Percentiles rank a stretch among this genome's conserved stretches.
Conservation (phyloP, 768 basidiomycete genomes). For the Phlebiopsis flavidoalba region DNA sequence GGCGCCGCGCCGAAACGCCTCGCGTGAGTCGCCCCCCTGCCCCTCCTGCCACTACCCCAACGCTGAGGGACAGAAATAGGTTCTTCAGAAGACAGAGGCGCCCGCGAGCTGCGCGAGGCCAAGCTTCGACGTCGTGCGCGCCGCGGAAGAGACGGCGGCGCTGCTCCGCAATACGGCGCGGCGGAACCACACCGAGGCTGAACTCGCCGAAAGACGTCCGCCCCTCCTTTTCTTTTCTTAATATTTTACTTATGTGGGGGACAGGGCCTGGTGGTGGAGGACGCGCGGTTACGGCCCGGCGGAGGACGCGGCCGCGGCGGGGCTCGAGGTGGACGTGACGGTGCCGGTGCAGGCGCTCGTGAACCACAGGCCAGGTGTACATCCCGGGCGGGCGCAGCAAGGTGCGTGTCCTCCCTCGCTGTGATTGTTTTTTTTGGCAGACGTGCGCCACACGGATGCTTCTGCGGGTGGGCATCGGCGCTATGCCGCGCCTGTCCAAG, state of each 20-base stretch:
- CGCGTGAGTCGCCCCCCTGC: slow-evolving; percentile 37
- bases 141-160: slow-evolving; percentile 55
- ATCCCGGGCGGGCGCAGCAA: slow-evolving; percentile 75
- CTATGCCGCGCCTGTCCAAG: background rate
- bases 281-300: slow-evolving; percentile 64
- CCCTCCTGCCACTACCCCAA: background rate
- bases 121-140: slow-evolving; percentile 53
- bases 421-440: background rate
- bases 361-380: slow-evolving; percentile 67
- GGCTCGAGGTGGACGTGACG: slow-evolving; percentile 70
- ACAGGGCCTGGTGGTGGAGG: slow-evolving; percentile 75
- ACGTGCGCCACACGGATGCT: background rate
- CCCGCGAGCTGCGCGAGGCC: slow-evolving; percentile 57
- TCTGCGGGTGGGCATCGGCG: background rate
- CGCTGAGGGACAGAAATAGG: slow-evolving; percentile 32
- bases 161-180: slow-evolving; percentile 66
- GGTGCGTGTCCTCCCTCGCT: no score
- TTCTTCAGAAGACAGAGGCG: slow-evolving; percentile 62
- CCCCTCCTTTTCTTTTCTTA: background rate
- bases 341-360: slow-evolving; percentile 80
- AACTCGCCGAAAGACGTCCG: slow-evolving; percentile 59
- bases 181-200: slow-evolving; percentile 56
- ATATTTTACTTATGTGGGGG: slow-evolving; percentile 6
- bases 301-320: slow-evolving; percentile 40
- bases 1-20: slow-evolving; percentile 47